These are phyloP conservation scores for Gonium pectorale DNA, from an alignment of 139 green algal genomes.

Conservation along the genomic window DNA sequence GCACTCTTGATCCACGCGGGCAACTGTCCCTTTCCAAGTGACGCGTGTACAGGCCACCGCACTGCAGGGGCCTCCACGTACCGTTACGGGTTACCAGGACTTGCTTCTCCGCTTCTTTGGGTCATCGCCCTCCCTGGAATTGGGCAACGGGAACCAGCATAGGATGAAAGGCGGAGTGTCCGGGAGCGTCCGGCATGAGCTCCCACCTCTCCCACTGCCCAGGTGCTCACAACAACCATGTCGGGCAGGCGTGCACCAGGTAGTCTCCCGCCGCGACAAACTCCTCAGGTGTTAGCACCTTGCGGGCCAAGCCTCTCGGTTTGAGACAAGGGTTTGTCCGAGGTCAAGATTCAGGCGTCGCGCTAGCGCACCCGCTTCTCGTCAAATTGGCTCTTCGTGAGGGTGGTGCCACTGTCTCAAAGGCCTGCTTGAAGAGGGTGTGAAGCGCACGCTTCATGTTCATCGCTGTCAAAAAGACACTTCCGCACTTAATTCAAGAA, in stretches of 20 bases:
- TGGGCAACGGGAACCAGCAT: no score
- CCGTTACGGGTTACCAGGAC: slow-evolving; percentile 89
- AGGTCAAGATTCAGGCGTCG: no score
- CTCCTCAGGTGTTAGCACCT: slow-evolving; percentile 91
- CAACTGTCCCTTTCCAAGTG: no score
- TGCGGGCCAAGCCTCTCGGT: no score
- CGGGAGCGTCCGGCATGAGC: no score
- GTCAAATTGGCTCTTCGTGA: slow-evolving; percentile 64
- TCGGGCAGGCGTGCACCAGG: slow-evolving; percentile 85
- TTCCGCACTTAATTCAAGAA: no score
- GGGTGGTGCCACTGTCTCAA: slow-evolving; percentile 58
- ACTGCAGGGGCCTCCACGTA: no score
- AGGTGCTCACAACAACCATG: slow-evolving; percentile 84
- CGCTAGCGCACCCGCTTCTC: slow-evolving; percentile 65
- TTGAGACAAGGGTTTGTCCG: slow-evolving; percentile 5
- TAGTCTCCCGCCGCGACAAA: slow-evolving; percentile 89
- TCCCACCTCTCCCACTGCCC: no score
- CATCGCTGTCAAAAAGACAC: no score
- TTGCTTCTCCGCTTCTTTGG: slow-evolving; percentile 83
- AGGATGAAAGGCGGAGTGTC: background rate
- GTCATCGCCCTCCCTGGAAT: slow-evolving; percentile 86
- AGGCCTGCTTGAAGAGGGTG: slow-evolving; percentile 58
- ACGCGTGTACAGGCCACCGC: no score
- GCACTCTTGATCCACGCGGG: no score
- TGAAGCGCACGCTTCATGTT: slow-evolving; percentile 55